Conservation (phyloP, 495 filamentous ascomycete genomes). For the Neurospora sublineolata region DNA sequence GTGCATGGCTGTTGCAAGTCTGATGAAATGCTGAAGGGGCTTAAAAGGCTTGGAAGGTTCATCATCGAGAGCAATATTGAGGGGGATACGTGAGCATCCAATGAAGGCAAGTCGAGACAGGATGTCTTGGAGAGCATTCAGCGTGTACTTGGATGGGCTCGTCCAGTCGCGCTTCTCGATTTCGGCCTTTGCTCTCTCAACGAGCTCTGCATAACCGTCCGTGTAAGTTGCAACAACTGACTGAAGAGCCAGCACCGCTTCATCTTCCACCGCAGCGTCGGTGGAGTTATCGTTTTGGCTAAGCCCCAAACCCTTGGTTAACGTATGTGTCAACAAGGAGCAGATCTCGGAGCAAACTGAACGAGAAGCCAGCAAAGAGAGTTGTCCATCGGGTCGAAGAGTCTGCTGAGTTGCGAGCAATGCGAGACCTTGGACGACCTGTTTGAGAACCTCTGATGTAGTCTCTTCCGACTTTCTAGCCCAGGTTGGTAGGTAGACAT, state of each 20-base stretch:
- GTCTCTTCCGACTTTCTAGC: conserved; percentile 14
- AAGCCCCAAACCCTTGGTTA: conserved; percentile 14
- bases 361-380: conserved; percentile 19
- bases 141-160: conserved; percentile 14
- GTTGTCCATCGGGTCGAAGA: conserved; percentile 5
- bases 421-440: conserved; percentile 29
- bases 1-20: conserved; percentile 10
- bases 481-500: conserved; percentile 32
- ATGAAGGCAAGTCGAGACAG: conserved; percentile 23
- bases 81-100: conserved; percentile 23
- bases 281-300: conserved; percentile 21
- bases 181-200: conserved; percentile 9
- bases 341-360: conserved; percentile 25
- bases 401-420: conserved; percentile 24
- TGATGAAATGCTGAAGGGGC: conserved; percentile 18
- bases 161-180: conserved; percentile 20
- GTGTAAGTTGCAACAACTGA: conserved; percentile 26
- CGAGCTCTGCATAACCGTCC: conserved; percentile 20
- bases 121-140: conserved; percentile 15
- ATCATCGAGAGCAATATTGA: conserved; percentile 1
- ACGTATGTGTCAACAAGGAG: conserved; percentile 11
- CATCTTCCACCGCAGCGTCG: conserved; percentile 24
- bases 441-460: conserved; percentile 23
- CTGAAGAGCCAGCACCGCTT: conserved; percentile 27
- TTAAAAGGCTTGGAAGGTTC: conserved; percentile 4